Conservation (phyloP, 2,329 filamentous ascomycete genomes). For the Myotisia sp. region DNA sequence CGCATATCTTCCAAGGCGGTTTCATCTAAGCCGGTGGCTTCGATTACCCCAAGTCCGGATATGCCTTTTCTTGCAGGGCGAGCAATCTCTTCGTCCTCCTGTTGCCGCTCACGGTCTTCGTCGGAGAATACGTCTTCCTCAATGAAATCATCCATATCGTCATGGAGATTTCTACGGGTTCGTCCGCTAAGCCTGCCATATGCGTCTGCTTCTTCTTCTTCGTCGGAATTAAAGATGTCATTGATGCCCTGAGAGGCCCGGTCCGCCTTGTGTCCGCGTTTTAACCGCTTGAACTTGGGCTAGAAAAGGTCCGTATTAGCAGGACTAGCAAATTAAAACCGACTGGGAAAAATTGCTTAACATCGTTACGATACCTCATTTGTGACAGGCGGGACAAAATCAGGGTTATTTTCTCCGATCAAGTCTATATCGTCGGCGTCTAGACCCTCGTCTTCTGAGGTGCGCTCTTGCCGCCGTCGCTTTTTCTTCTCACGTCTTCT, state of each 20-base stretch:
- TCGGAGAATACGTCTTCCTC: conserved; percentile 89
- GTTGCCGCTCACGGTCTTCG: conserved; percentile 59
- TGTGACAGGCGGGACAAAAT: conserved; percentile 51
- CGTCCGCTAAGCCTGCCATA: conserved; percentile 29
- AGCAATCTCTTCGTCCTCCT: conserved; percentile 79
- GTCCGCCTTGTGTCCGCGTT: conserved; percentile 69
- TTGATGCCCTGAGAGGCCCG: conserved; percentile 56
- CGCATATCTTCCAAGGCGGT: conserved; percentile 92
- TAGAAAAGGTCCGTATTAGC: conserved; percentile 2
- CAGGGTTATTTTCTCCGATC: conserved; percentile 69
- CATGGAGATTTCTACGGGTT: conserved; percentile 47
- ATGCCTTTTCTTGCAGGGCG: conserved; percentile 58
- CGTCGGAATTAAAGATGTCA: conserved; percentile 91
- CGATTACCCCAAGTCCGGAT: conserved; percentile 53
- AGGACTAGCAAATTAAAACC: conserved; percentile 1
- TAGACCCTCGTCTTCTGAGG: conserved; percentile 67
- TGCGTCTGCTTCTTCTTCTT: conserved; percentile 53
- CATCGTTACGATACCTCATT: conserved; percentile 47
- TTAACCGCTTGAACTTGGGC: conserved; percentile 88
- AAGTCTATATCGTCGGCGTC: conserved; percentile 94
- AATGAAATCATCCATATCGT: conserved; percentile 92
- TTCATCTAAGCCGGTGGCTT: conserved; percentile 76
- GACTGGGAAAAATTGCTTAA: background rate
- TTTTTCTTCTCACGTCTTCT: conserved; percentile 57
- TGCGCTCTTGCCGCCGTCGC: conserved; percentile 60